Base-by-base conservation (phyloP, 169 alveolate genomes). In the Sarcocystis neurona region DNA sequence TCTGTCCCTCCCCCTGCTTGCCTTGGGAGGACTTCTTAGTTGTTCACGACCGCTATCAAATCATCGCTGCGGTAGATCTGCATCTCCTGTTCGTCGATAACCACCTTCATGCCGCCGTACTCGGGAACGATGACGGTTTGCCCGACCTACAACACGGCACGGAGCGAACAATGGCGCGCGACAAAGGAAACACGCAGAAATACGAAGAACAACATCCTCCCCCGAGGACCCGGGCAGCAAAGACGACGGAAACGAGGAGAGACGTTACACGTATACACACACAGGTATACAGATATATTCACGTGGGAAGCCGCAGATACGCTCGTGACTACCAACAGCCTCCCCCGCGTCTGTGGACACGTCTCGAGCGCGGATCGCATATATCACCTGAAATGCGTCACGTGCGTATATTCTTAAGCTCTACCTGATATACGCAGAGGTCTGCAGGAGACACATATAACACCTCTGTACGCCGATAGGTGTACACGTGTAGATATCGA, bases 81-180 rank as follows among this genome's bases (percentile, higher is more conserved):
- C 88, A 91, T 89, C 89, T 93, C 97, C 85, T 96, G 97, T 53
- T 95, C 97, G 84, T 96, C 97, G 46, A 96, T 86, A 72, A 95
- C 94, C 53, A 96, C 80, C 84, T 94, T 94, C 94, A 95, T 94
- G 43, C 97, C 97, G 53, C 97, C 97, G 91, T 93, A 96, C 93
- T 96, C 97, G 18, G 97, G 97, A 37, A 96, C 93, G 34, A 96
- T 94, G 63, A 96, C 97, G 34, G 96, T 95, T 90, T 96, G 97
- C 68, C 97, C 97, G 79, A 92, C 96, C 89, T 94, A 92, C 88
- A 93, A 56, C 78, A 44, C 85, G 32, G 74, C 30, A 20, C 12
- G 48, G 34, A 2, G 34, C 79, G 47, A 15, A 27, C 48, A 68
- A 68, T 3, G 2, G 47, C 10, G 43, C 77, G 79, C 43, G 46